These are phyloP conservation scores for Capsella bursapastoris DNA, from an alignment of 345 rosid genomes.

Conservation along the genomic window DNA sequence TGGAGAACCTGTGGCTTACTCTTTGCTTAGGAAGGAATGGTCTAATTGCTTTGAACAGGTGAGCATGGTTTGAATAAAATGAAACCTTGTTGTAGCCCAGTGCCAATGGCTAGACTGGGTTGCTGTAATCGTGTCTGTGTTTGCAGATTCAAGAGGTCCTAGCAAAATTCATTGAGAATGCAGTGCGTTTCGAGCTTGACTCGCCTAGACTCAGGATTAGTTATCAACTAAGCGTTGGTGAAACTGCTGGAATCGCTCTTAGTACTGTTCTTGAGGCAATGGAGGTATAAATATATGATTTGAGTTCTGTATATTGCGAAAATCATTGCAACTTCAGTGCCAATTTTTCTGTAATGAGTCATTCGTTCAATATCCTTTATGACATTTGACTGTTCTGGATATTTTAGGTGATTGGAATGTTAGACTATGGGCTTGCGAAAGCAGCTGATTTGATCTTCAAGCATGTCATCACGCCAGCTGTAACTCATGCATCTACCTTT, in stretches of 20 bases:
- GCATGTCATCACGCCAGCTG: slow-evolving; percentile 74
- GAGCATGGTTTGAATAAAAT: slow-evolving; percentile 23
- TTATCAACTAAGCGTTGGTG: slow-evolving; percentile 54
- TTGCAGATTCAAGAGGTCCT: slow-evolving; percentile 95
- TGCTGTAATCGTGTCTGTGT: slow-evolving; percentile 58
- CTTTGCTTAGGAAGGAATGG: slow-evolving; percentile 79
- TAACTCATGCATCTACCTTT: slow-evolving; percentile 60
- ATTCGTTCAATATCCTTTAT: not conserved
- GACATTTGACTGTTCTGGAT: slow-evolving; percentile 23
- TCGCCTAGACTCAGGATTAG: slow-evolving; percentile 56
- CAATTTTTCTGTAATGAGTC: not conserved
- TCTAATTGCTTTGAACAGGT: slow-evolving; percentile 85
- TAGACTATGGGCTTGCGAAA: slow-evolving; percentile 89
- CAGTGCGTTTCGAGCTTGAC: slow-evolving; percentile 70
- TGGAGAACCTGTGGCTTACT: slow-evolving; percentile 74
- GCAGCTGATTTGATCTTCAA: slow-evolving; percentile 89
- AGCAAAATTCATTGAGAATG: slow-evolving; percentile 67
- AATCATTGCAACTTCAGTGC: not conserved
- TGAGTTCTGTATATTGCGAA: not conserved
- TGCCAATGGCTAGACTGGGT: not conserved
- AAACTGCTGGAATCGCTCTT: slow-evolving; percentile 61
- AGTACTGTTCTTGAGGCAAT: slow-evolving; percentile 70
- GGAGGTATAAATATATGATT: slow-evolving; percentile 65
- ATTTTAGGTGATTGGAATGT: slow-evolving; percentile 75
- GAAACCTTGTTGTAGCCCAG: slow-evolving; percentile 7